Evolutionary conservation across 1,284 basidiomycete species (phyloP), one percentile per base, ranked within the genome.

Genomic region (Mycena sp.): DNA sequence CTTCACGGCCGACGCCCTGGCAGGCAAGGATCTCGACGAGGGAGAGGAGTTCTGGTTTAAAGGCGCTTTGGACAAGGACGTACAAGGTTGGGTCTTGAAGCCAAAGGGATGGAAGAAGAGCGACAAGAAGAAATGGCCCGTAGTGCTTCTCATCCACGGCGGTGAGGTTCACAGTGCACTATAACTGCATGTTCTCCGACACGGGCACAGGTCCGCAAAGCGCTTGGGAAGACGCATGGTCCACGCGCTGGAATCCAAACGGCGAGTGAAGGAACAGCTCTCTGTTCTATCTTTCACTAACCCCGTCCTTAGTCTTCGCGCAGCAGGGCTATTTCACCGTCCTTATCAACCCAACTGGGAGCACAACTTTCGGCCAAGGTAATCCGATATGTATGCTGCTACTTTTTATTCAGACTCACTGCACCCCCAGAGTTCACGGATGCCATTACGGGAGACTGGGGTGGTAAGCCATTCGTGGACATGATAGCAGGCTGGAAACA

Each of bases 301-400:
- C 21, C 12, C 29, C n/a, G n/a, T 30, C 30, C 41, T 7, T 53
- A 91, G 89, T 92, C 7, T 93, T 93, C 69, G 85, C 91, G 9
- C 87, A 87, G 70, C 92, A 94, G 72, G 94, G 95, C 0, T 97
- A 96, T 76, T 89, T 96, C 69, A 86, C 88, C 16, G 83, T 96
- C 29, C 84, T 90, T 21, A 90, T 96, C 69, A 98, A 98, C 73
- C 94, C 94, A 2, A 95, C 94, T 1, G 95, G 94, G 6, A 93
- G 90, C 44, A 95, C 94, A 2, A 89, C 91, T 0, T 96, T 95
- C 69, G 94, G 94, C 2, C 94, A 95, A 85, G 83, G 90, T 89
- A 68, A 68, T 6, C 16, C 28, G n/a, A n/a, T 21, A 23, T 11
- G n/a, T 1, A 12, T 19, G 32, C 5, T n/a, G 26, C n/a, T 12